Percentiles rank a stretch among this genome's conserved stretches.
These are phyloP conservation scores for Mycogone perniciosa DNA, from an alignment of 2,329 filamentous ascomycete species.

Conservation along the genomic window DNA sequence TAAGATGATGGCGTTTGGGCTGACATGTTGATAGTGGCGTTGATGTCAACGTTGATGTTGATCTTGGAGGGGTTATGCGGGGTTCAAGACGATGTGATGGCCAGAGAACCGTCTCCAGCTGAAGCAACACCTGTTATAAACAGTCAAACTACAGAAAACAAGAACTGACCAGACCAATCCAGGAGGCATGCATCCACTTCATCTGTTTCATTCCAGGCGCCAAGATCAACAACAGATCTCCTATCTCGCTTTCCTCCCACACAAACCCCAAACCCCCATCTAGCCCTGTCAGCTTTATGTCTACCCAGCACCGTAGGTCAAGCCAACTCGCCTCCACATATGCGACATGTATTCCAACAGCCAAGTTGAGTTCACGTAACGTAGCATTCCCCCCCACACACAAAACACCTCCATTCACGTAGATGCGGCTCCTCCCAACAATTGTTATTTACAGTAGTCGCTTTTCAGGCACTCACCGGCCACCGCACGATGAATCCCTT, in stretches of 20 bases:
- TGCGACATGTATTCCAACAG: neutral
- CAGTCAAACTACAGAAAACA: neutral
- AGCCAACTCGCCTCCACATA: neutral
- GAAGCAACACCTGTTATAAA: no score
- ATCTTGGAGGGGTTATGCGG: neutral
- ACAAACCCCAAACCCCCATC: neutral
- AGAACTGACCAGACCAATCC: neutral
- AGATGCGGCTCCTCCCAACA: neutral
- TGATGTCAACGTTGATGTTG: neutral
- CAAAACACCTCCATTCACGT: neutral
- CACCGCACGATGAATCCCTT: conserved; percentile 71
- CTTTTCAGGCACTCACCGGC: conserved; percentile 35
- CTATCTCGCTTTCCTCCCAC: neutral
- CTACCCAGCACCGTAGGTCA: neutral
- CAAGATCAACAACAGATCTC: neutral
- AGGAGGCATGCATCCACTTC: neutral
- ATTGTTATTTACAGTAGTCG: neutral
- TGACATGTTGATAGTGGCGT: conserved; percentile 12
- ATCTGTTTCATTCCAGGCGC: neutral
- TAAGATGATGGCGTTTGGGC: conserved; percentile 13
- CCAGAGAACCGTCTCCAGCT: no score
- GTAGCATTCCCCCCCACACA: conserved; percentile 5
- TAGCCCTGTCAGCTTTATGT: no score
- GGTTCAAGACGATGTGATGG: neutral
- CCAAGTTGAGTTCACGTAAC: conserved; percentile 7